Base-by-base conservation (phyloP, 805 yeast species). In the Myxozyma kluyveri region DNA sequence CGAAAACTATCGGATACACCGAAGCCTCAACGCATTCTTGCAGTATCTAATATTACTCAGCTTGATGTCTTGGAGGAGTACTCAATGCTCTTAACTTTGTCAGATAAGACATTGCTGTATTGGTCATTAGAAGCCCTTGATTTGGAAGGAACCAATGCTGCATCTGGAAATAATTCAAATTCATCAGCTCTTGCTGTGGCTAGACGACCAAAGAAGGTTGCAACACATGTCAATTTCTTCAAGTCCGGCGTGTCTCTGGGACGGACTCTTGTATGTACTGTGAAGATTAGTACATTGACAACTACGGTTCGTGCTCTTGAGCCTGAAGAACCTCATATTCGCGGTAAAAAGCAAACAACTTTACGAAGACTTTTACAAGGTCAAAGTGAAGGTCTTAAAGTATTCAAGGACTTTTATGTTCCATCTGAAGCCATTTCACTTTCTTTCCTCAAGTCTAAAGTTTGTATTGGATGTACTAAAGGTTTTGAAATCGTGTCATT, bases 401-500 rank as follows among this genome's bases (percentile, higher is more conserved):
- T 80, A 65, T 79, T 83, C 66, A 81, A 83, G 64, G 97, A 93
- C 63, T 83, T 91, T 32, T 76, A 77, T 24, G 88, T 93, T 67
- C 82, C 81, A 42, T 84, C 95, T 3, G 98, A 93, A 62, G 96
- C 96, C 1, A 86, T 91, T 31, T 85, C 95, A 5, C 84, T 93
- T 17, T 89, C 96, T 23, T 91, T 91, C 65, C 74, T 93, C 69
- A 88, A 89, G 66, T 83, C 90, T 3, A 86, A 85, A 64, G 72
- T 93, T 57, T 91, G 97, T 73, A 86, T 93, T 59, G 99, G 99
- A 23, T 93, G 99, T 64, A 84, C 96, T 26, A 88, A 85, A 67
- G 99, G 99, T 0, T 93, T 93, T 73, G 98, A 93, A 71, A 88
- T 93, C 64, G 89, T 93, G 33, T 85, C 95, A 17, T 74, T 90